Evolutionary conservation across 1,284 basidiomycete genomes (phyloP), one percentile per base, ranked within the genome.

Genomic region (Leccinum subspadiceum): DNA sequence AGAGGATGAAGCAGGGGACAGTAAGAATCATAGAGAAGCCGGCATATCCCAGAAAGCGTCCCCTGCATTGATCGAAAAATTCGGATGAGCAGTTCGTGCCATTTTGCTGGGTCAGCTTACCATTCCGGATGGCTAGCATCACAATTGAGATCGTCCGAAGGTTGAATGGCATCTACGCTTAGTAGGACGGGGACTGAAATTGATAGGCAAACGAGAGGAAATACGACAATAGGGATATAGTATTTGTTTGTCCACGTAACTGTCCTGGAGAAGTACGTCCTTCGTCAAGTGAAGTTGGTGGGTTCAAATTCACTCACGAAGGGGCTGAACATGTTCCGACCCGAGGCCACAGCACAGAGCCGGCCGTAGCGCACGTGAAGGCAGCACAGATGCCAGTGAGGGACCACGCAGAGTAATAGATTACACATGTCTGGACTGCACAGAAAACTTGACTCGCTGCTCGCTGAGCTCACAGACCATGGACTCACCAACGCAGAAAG

Each of bases 41-140:
- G 8, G 85, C 80, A 66, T 85, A 87, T 55, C 84, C 81, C 13
- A 86, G 64, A 57, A 87, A 79, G 55, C 85, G 81, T 49, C 83
- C 75, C 87, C 86, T 89, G 56, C 3, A 9, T 59, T 15, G 41
- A 51, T 46, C 15, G 7, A 44, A 29, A 29, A 29, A 48, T 49
- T 33, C 24, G 24, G 52, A 35, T 53, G 12, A 63, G 54, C 46
- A 24, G 26, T 4, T 20, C 6, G 46, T 24, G 31, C 44, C 5
- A 26, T 22, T 6, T 56, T 2, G 35, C 17, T 54, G 3, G 24
- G 33, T 56, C 44, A 15, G 31, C 77, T 50, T 65, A 86, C 86
- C 85, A 87, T 57, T 80, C 70, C 1, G 84, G 84, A 63, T 73
- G 64, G 17, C 74, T 79, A 29, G 78, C 78, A 64, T 87, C 84